These are phyloP conservation scores for Ceratocystis eucalypticola DNA, from an alignment of 2,329 filamentous ascomycete genomes.

Conservation along the genomic window DNA sequence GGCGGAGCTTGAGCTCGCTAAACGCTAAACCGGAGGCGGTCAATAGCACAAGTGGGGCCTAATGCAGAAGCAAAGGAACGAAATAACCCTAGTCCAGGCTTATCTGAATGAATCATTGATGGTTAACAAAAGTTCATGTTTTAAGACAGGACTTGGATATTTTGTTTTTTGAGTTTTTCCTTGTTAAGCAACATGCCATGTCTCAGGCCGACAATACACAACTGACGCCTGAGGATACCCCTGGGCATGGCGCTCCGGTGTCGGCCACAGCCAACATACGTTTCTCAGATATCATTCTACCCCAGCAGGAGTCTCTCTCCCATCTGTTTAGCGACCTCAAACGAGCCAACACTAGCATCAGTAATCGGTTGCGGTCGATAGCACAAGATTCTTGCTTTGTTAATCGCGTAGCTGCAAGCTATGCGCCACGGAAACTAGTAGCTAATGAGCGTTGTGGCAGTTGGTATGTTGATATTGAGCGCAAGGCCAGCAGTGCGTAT, in stretches of 20 bases:
- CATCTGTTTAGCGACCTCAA: slow-evolving; percentile 59
- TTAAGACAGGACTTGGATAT: too few species aligned
- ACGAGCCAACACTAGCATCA: slow-evolving; percentile 50
- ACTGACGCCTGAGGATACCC: too few species aligned
- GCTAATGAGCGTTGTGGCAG: slow-evolving; percentile 93
- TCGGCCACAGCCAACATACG: slow-evolving; percentile 1
- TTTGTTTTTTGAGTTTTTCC: too few species aligned
- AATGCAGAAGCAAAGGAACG: too few species aligned
- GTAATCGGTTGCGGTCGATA: slow-evolving; percentile 75
- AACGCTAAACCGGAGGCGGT: too few species aligned
- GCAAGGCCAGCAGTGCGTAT: slow-evolving; percentile 65
- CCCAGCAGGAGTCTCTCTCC: slow-evolving; percentile 50
- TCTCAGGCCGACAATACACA: too few species aligned
- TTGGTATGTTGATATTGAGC: slow-evolving; percentile 67
- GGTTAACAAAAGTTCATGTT: too few species aligned
- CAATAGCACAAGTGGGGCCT: too few species aligned
- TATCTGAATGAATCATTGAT: too few species aligned
- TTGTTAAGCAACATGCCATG: too few species aligned
- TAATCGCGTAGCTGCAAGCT: slow-evolving; percentile 40
- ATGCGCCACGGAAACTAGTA: slow-evolving; percentile 51
- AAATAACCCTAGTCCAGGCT: too few species aligned
- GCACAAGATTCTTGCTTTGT: slow-evolving; percentile 65
- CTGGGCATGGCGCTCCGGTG: background rate
- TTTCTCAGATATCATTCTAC: slow-evolving; percentile 35
- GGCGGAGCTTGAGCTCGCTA: background rate